These are phyloP conservation scores for Cyclocybe aegerita DNA, from an alignment of 768 basidiomycete species.

Conservation along the genomic window DNA sequence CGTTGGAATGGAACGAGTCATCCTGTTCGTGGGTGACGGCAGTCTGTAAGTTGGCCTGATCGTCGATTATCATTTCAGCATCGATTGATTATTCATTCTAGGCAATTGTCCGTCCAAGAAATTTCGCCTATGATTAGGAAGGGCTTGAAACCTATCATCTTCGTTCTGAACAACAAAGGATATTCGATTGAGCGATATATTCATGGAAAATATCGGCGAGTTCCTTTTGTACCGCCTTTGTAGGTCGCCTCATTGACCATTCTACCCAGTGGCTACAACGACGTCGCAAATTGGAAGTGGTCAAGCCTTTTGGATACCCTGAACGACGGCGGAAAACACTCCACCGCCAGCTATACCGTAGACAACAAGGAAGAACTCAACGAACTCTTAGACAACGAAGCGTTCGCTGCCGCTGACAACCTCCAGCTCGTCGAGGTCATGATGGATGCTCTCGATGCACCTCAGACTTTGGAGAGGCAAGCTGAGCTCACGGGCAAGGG, in stretches of 20 bases:
- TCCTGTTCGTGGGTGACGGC: conserved; percentile 83
- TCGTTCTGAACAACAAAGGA: conserved; percentile 72
- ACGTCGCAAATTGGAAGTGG: conserved; percentile 79
- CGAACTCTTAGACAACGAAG: conserved; percentile 55
- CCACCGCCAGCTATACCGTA: conserved; percentile 55
- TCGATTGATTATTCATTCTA: conserved; percentile 21
- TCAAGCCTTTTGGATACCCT: conserved; percentile 55
- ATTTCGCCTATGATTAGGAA: conserved; percentile 75
- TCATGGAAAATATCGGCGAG: conserved; percentile 56
- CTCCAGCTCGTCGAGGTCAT: conserved; percentile 80
- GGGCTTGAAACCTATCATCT: conserved; percentile 75
- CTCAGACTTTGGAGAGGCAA: conserved; percentile 46
- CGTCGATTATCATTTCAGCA: background rate
- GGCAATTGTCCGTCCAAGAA: conserved; percentile 78
- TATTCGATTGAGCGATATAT: conserved; percentile 84
- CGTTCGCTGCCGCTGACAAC: conserved; percentile 59
- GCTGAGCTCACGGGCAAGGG: too few species aligned
- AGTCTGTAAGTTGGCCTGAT: conserved; percentile 48
- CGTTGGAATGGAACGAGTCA: conserved; percentile 55
- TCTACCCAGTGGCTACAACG: conserved; percentile 68
- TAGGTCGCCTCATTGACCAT: background rate
- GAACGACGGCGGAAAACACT: conserved; percentile 40
- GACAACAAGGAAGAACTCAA: conserved; percentile 63
- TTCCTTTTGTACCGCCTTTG: background rate
- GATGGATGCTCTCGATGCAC: conserved; percentile 71